Evolutionary conservation across 805 yeast genomes (phyloP).

Genomic region (Candida khao-thaluensis): DNA sequence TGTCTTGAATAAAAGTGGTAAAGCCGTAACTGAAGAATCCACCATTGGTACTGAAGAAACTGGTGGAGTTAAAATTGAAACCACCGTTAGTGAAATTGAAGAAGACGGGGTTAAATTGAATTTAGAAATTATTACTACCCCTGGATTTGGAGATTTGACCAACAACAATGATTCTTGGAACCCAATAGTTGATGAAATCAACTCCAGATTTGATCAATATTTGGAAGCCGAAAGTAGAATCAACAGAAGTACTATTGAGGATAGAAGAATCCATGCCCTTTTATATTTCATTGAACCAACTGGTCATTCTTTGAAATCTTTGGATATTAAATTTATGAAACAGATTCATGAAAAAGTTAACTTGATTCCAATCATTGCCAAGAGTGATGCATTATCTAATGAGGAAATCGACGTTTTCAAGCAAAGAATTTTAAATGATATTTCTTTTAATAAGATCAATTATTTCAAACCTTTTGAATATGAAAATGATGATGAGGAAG

Average conservation of each 20-base stretch:
- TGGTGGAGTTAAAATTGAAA: conserved; percentile 23
- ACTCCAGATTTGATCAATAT: conserved; percentile 79
- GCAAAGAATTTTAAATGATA: conserved; percentile 72
- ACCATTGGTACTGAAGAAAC: conserved; percentile 19
- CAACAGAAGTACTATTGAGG: conserved; percentile 67
- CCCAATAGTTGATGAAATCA: conserved; percentile 88
- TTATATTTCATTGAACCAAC: conserved; percentile 96
- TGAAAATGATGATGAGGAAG: conserved; percentile 84
- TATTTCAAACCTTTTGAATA: conserved; percentile 72
- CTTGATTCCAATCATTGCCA: conserved; percentile 91
- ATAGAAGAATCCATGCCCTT: conserved; percentile 89
- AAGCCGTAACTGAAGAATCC: conserved; percentile 24
- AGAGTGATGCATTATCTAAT: conserved; percentile 88
- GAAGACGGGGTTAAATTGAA: conserved; percentile 90
- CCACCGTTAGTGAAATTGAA: conserved; percentile 50
- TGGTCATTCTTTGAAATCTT: conserved; percentile 85
- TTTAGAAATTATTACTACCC: conserved; percentile 82
- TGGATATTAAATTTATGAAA: conserved; percentile 87
- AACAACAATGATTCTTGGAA: conserved; percentile 72
- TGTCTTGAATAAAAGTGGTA: conserved; percentile 21
- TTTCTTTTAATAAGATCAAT: conserved; percentile 69
- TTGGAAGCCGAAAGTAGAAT: conserved; percentile 87
- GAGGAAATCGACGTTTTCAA: conserved; percentile 80
- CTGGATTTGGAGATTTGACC: conserved; percentile 91
- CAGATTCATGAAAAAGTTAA: conserved; percentile 88